Base-by-base conservation (phyloP, 805 yeast genomes). In the Candida ipomoeae region DNA sequence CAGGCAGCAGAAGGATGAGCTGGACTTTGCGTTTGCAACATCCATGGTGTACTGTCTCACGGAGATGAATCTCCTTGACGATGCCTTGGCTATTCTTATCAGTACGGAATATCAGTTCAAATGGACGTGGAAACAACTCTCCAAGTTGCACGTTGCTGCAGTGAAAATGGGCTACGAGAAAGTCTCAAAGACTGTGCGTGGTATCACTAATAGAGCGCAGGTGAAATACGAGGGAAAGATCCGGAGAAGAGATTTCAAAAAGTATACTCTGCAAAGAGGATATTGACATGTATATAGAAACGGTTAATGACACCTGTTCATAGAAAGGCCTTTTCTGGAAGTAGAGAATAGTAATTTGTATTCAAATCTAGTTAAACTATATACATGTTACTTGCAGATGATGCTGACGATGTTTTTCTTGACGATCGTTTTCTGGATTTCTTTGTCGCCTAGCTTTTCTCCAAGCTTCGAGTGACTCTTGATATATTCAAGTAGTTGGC, bases 1-100 rank as follows among this genome's bases (percentile, higher is more conserved):
- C 0, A 58, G 68, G 8, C 47, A 50, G 0, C 62, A 57, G 29
- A 81, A 78, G 55, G 76, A 77, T 40, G 61, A 64, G 3, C 64
- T 73, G 3, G 92, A 85, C 60, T 82, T 82, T 63, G 74, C 70
- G 51, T 89, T 90, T 74, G 96, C 97, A 1, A 66, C 79, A 23
- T 73, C 80, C 11, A 84, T 89, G 87, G 80, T 88, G 1, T 68
- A 73, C 14, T 71, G 83, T 34, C 77, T 89, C 51, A 73, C 84
- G 0, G 71, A 70, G 3, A 70, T 82, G 62, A 80, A 82, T 13
- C 67, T 79, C 48, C 69, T 82, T 14, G 77, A 80, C 10, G 96
- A 89, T 63, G 96, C 95, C 0, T 68, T 84, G 50, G 81, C 82
- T 36, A 71, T 90, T 23, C 77, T 89, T 1, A 61, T 80, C 51